Conservation (phyloP, 2,329 filamentous ascomycete species). For the Alternaria incomplexa region DNA sequence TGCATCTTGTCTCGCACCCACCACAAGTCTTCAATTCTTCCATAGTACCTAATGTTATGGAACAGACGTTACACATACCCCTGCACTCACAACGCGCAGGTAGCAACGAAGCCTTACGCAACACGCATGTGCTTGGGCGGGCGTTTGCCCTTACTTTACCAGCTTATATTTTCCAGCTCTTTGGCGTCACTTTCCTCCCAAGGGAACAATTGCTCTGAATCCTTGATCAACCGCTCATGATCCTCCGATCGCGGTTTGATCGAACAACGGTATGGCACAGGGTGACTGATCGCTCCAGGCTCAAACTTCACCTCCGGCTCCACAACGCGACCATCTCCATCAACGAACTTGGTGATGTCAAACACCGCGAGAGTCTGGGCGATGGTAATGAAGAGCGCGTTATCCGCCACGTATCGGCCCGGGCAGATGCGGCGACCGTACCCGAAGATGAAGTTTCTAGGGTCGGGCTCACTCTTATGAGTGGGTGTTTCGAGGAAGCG, state of each 20-base stretch:
- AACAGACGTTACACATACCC: neutral
- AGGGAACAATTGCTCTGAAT: constrained; percentile 38
- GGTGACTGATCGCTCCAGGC: constrained; percentile 45
- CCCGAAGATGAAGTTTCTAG: constrained; percentile 44
- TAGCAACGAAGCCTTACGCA: neutral
- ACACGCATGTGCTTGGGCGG: neutral
- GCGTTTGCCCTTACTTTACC: neutral
- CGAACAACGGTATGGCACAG: constrained; percentile 38
- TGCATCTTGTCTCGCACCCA: neutral
- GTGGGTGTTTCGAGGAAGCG: constrained; percentile 46
- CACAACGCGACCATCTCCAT: neutral
- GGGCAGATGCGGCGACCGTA: constrained; percentile 54
- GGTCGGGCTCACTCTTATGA: constrained; percentile 47
- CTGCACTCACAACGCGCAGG: neutral
- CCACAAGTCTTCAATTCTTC: neutral
- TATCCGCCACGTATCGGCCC: constrained; percentile 52
- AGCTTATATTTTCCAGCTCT: neutral
- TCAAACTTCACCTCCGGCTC: constrained; percentile 14
- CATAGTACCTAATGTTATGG: neutral
- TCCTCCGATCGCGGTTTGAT: constrained; percentile 41
- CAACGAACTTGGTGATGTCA: constrained; percentile 34
- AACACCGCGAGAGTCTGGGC: constrained; percentile 58
- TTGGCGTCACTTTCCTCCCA: constrained; percentile 47
- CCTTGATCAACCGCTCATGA: constrained; percentile 42
- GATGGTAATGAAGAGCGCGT: constrained; percentile 49